phyloP scores from a whole-genome alignment of 2,329 filamentous ascomycete species.

The Penicillium sp. region DNA sequence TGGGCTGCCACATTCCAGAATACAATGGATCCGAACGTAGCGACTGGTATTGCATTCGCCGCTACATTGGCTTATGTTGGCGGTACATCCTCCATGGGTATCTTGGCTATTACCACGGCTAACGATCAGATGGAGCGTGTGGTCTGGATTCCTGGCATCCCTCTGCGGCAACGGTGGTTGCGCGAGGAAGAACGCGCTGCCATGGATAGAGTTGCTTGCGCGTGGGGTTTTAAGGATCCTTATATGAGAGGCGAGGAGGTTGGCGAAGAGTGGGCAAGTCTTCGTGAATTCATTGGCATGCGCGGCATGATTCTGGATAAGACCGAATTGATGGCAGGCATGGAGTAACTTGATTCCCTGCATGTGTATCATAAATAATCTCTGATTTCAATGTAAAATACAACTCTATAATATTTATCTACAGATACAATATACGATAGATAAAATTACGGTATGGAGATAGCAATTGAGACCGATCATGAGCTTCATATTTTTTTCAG shows the following conservation, averaged over 20 bases:
- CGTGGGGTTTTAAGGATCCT: slow-evolving; percentile 86
- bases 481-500: slow-evolving; percentile 34
- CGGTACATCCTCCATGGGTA: slow-evolving; percentile 75
- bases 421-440: neutral
- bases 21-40: slow-evolving; percentile 72
- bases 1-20: slow-evolving; percentile 66
- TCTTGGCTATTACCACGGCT: slow-evolving; percentile 78
- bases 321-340: slow-evolving; percentile 87
- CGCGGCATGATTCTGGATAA: slow-evolving; percentile 89
- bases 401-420: neutral
- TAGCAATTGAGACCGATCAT: slow-evolving; percentile 27
- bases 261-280: slow-evolving; percentile 80
- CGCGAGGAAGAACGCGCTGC: slow-evolving; percentile 87
- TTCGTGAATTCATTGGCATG: slow-evolving; percentile 78
- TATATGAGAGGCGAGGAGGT: slow-evolving; percentile 84
- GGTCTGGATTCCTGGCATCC: slow-evolving; percentile 81
- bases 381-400: slow-evolving; percentile 1
- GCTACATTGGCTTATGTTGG: slow-evolving; percentile 81
- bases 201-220: slow-evolving; percentile 77
- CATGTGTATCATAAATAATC: slow-evolving; percentile 4
- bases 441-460: slow-evolving; percentile 3
- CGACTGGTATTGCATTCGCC: slow-evolving; percentile 74
- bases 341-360: slow-evolving; percentile 56
- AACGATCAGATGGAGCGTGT: slow-evolving; percentile 96
- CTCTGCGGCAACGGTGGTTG: slow-evolving; percentile 77